Conservation (phyloP, 1,284 basidiomycete species). For the Schizopora paradoxa region DNA sequence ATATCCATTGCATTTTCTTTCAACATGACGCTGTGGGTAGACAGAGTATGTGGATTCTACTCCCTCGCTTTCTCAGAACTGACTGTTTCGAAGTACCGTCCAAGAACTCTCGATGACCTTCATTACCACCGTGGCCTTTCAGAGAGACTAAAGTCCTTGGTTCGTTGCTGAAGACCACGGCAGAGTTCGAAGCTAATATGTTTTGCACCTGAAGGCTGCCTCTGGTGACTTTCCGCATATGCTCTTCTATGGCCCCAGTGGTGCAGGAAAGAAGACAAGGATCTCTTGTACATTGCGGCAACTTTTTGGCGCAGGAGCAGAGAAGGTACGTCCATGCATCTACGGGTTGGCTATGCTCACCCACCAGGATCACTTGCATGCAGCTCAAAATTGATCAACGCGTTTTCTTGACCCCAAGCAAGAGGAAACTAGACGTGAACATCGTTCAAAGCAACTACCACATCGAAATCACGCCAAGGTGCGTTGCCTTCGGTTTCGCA, state of each 20-base stretch:
- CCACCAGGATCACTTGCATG: background rate
- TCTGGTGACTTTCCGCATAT: slow-evolving; percentile 97
- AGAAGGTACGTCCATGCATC: slow-evolving; percentile 60
- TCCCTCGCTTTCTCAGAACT: slow-evolving; percentile 4
- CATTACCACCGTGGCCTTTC: slow-evolving; percentile 88
- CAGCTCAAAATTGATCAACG: slow-evolving; percentile 98
- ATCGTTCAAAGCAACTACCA: slow-evolving; percentile 96
- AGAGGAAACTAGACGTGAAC: slow-evolving; percentile 94
- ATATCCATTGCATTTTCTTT: background rate
- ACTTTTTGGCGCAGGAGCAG: slow-evolving; percentile 87
- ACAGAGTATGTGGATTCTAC: slow-evolving; percentile 47
- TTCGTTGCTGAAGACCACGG: slow-evolving; percentile 31
- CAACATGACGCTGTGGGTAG: slow-evolving; percentile 85
- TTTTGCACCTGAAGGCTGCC: slow-evolving; percentile 51
- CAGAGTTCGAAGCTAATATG: background rate
- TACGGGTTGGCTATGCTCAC: background rate
- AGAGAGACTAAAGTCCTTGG: slow-evolving; percentile 75
- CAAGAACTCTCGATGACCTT: slow-evolving; percentile 78
- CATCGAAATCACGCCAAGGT: slow-evolving; percentile 97
- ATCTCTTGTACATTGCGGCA: slow-evolving; percentile 87
- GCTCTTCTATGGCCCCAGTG: slow-evolving; percentile 96
- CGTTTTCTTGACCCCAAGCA: slow-evolving; percentile 92
- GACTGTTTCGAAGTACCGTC: slow-evolving; percentile 63
- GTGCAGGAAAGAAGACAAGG: slow-evolving; percentile 97
- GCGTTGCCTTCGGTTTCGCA: slow-evolving; percentile 20